Evolutionary conservation across 805 yeast genomes (phyloP).

Genomic region (Saccharomyces kudriavzevii): DNA sequence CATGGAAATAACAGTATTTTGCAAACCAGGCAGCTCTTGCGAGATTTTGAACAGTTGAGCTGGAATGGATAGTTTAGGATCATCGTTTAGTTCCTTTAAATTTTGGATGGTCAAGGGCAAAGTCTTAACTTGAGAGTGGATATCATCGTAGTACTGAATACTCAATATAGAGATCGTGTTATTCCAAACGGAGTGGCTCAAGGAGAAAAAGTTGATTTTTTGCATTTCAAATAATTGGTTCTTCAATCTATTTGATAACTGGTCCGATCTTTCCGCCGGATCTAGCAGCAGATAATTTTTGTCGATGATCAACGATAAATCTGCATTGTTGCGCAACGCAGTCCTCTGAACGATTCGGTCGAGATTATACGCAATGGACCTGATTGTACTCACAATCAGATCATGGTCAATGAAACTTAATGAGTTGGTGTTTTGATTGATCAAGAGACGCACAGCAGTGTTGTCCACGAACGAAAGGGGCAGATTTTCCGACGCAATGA

Average conservation of each 20-base stretch:
- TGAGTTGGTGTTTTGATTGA: background rate
- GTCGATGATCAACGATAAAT: conserved; percentile 9
- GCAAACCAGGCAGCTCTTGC: conserved; percentile 3
- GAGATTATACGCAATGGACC: conserved; percentile 1
- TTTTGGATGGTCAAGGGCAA: conserved; percentile 7
- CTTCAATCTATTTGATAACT: conserved; percentile 2
- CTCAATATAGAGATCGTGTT: conserved; percentile 5
- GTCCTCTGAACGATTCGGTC: conserved; percentile 10
- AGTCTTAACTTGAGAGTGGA: conserved; percentile 1
- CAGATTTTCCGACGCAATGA: conserved; percentile 16
- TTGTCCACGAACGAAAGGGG: conserved; percentile 8
- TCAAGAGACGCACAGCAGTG: conserved; percentile 4
- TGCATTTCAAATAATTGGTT: conserved; percentile 6
- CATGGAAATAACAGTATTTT: conserved; percentile 8
- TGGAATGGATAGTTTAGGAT: background rate
- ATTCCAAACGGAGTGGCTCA: conserved; percentile 5
- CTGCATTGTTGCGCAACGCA: conserved; percentile 6
- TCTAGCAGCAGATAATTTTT: background rate
- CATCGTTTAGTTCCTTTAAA: background rate
- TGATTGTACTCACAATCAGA: background rate
- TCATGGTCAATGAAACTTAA: background rate
- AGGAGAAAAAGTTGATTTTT: conserved; percentile 9
- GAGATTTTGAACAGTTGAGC: conserved; percentile 7
- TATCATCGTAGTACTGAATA: conserved; percentile 10
- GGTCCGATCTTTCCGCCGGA: background rate